These are phyloP conservation scores for Aurinia saxatilis DNA, from an alignment of 345 rosid species.

Conservation along the genomic window DNA sequence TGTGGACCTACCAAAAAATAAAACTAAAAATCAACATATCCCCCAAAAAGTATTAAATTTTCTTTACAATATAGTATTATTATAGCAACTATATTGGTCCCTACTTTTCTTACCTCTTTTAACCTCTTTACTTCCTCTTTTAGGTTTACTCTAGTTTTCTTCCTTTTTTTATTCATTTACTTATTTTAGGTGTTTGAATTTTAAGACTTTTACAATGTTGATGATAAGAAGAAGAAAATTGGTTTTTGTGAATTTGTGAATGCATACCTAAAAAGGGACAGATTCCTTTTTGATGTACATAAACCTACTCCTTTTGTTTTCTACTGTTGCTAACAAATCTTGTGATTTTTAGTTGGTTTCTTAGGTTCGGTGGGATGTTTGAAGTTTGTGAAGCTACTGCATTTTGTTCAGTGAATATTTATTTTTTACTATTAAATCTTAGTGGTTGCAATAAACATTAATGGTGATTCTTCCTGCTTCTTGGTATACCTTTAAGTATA, in stretches of 20 bases:
- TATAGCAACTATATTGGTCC: neutral
- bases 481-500: no score
- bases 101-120: slow-evolving; percentile 25
- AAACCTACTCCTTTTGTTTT: slow-evolving; percentile 14
- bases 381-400: neutral
- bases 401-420: neutral
- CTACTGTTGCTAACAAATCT: slow-evolving; percentile 11
- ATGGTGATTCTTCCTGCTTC: neutral
- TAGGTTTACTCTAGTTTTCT: slow-evolving; percentile 10
- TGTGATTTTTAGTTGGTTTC: slow-evolving; percentile 4
- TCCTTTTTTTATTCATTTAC: neutral
- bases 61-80: neutral
- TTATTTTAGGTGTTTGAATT: slow-evolving; percentile 8
- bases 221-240: neutral
- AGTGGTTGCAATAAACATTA: neutral
- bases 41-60: neutral
- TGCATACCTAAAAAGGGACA: slow-evolving; percentile 2
- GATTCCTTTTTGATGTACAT: slow-evolving; percentile 6
- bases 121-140: slow-evolving; percentile 24
- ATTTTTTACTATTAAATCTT: neutral
- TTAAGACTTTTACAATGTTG: neutral
- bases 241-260: neutral
- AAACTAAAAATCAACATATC: no score
- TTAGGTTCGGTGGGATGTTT: neutral
- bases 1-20: slow-evolving; percentile 7